Conservation (phyloP, 1,139 yeast species). For the Lodderomyces parapsilosis region DNA sequence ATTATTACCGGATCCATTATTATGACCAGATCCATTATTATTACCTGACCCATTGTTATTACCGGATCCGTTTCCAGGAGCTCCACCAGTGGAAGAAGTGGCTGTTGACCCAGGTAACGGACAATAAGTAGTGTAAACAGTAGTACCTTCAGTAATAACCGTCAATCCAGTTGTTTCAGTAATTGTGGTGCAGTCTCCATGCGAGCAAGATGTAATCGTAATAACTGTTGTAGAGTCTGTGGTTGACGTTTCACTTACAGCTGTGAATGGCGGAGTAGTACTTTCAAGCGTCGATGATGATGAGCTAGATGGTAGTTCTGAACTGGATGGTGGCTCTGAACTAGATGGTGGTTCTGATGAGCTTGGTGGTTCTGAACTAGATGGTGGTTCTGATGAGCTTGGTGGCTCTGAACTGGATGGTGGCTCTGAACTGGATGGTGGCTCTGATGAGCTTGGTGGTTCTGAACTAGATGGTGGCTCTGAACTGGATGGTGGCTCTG, state of each 20-base stretch:
- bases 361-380: too few relatives aligned
- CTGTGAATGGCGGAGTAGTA: neutral
- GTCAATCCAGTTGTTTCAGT: conserved; percentile 2
- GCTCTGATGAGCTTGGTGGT: too few relatives aligned
- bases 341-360: too few relatives aligned
- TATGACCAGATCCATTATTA: neutral
- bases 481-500: too few relatives aligned
- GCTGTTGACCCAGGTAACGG: neutral
- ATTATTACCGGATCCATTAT: neutral
- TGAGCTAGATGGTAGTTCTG: conserved; percentile 1
- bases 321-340: too few relatives aligned
- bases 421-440: too few relatives aligned
- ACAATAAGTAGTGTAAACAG: conserved; percentile 3
- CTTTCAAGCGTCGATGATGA: conserved; percentile 4
- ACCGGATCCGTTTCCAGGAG: neutral
- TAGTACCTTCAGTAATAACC: conserved; percentile 1
- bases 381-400: too few relatives aligned
- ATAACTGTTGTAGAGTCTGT: neutral
- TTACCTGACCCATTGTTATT: neutral
- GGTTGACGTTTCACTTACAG: conserved; percentile 7
- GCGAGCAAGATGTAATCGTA: neutral
- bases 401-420: too few relatives aligned
- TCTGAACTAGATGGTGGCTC: too few relatives aligned
- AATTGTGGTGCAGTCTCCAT: neutral
- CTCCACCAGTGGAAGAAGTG: neutral